Evolutionary conservation across 208 protist genomes (phyloP).

Genomic region (Trypanosoma congolense): DNA sequence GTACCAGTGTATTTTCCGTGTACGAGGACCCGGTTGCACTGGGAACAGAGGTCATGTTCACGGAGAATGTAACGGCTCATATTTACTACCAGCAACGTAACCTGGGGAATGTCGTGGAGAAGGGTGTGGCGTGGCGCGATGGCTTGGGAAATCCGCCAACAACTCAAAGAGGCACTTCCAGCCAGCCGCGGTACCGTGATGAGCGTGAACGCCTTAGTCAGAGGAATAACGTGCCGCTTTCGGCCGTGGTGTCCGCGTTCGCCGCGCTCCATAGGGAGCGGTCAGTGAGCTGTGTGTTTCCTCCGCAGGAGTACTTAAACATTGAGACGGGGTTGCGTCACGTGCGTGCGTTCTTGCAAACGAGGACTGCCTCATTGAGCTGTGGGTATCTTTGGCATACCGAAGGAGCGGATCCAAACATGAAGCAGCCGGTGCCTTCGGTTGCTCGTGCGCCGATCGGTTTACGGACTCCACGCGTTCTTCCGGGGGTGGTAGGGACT

Average conservation of each 20-base stretch:
- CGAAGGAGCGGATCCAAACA: constrained; percentile 28
- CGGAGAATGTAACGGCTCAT: constrained; percentile 30
- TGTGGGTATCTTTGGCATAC: constrained; percentile 75
- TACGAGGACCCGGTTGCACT: constrained; percentile 49
- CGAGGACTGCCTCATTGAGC: constrained; percentile 40
- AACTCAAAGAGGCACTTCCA: too few relatives aligned
- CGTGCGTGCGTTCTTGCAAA: constrained; percentile 53
- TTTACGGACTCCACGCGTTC: background rate
- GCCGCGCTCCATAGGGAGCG: constrained; percentile 49
- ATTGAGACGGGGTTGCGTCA: constrained; percentile 56
- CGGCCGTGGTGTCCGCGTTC: constrained; percentile 57
- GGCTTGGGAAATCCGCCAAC: too few relatives aligned
- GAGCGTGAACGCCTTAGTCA: constrained; percentile 2
- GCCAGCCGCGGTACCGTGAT: constrained; percentile 6
- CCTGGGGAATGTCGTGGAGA: constrained; percentile 18
- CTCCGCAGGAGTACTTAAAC: constrained; percentile 42
- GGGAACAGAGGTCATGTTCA: constrained; percentile 17
- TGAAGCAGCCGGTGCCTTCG: constrained; percentile 18
- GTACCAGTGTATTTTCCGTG: constrained; percentile 48
- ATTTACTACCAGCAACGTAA: constrained; percentile 28
- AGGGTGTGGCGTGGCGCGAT: too few relatives aligned
- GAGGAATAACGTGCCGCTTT: constrained; percentile 21
- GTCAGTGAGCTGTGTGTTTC: constrained; percentile 32
- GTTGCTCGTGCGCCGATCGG: constrained; percentile 1
- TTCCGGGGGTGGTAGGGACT: background rate